A percentile compares a stretch with the other conserved stretches of the same genome.
Conservation (phyloP, 2,329 filamentous ascomycete genomes). For the Calonectria multiphialidica region DNA sequence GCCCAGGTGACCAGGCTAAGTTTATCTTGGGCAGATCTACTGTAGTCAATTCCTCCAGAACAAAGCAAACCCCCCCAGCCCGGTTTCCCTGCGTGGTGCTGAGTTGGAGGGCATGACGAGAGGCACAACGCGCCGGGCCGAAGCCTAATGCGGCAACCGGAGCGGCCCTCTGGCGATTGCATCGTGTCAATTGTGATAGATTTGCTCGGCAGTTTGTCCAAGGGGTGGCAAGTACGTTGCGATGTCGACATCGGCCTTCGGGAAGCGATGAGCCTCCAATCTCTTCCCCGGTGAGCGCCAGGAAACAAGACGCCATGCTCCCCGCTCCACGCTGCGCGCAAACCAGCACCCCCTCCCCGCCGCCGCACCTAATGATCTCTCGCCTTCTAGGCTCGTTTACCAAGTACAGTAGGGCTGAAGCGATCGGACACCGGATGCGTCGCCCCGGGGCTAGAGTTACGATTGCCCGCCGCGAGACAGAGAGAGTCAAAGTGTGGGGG, state of each 20-base stretch:
- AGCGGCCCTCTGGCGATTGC: background rate
- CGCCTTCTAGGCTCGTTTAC: background rate
- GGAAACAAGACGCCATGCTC: background rate
- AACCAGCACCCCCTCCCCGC: background rate
- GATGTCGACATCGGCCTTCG: background rate
- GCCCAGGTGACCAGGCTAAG: background rate
- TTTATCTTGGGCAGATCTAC: background rate
- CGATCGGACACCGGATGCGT: background rate
- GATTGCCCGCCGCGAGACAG: background rate
- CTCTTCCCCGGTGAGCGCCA: background rate
- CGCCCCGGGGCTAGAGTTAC: background rate
- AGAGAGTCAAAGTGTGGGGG: too few relatives aligned
- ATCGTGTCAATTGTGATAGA: background rate
- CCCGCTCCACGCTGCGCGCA: background rate
- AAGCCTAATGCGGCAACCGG: background rate
- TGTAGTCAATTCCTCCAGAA: background rate
- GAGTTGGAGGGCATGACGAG: background rate
- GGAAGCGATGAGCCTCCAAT: background rate
- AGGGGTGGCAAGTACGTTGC: background rate
- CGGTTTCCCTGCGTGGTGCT: background rate
- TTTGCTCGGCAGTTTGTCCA: background rate
- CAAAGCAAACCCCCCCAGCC: background rate
- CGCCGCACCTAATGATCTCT: background rate
- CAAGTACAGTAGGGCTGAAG: background rate
- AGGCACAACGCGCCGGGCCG: background rate